Conservation (phyloP, 2,329 filamentous ascomycete species). For the Neofusicoccum ribis region DNA sequence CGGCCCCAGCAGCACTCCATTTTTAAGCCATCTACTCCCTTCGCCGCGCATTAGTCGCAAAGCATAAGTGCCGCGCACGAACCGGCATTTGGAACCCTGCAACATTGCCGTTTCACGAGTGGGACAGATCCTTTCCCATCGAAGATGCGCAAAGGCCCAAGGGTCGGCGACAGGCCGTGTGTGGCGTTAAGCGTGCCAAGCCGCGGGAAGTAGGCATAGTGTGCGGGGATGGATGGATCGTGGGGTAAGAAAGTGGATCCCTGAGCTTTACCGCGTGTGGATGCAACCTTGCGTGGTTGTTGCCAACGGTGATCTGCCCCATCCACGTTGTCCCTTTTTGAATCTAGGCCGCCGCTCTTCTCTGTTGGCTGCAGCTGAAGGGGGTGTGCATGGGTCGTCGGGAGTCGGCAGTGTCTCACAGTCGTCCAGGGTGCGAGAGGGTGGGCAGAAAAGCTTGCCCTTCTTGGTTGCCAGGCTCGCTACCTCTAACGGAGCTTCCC, state of each 20-base stretch:
- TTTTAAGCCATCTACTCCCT: background rate
- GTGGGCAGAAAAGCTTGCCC: background rate
- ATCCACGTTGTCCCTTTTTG: no score
- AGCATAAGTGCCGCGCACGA: background rate
- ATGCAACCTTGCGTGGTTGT: background rate
- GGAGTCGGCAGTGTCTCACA: background rate
- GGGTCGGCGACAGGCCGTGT: background rate
- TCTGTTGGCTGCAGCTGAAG: background rate
- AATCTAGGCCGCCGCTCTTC: background rate
- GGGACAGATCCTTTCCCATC: background rate
- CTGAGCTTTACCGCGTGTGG: background rate
- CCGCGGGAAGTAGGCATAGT: background rate
- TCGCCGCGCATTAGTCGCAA: background rate
- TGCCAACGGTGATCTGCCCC: background rate
- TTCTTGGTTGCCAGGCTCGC: background rate
- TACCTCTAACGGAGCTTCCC: background rate
- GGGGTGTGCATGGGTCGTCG: background rate
- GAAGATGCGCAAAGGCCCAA: background rate
- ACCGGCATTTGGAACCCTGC: constrained; percentile 7
- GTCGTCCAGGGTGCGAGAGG: background rate
- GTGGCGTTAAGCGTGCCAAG: background rate
- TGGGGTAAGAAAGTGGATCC: constrained; percentile 4
- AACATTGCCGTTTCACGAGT: background rate
- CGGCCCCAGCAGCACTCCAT: no score
- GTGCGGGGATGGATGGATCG: background rate